These are phyloP conservation scores for Truncatella angustata DNA, from an alignment of 2,329 filamentous ascomycete genomes.

Conservation along the genomic window DNA sequence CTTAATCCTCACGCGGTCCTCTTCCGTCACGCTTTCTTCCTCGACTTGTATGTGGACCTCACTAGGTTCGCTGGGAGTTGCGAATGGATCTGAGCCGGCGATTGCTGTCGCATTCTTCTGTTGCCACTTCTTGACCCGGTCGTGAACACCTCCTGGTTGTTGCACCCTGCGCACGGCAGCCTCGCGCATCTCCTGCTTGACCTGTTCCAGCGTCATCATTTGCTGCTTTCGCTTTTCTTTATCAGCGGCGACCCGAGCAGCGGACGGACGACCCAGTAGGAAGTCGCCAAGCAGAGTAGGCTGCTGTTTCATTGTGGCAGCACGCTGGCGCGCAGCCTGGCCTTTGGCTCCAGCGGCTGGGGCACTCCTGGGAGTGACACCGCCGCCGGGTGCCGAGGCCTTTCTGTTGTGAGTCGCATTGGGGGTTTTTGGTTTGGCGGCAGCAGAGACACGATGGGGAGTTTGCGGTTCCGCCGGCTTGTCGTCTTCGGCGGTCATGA, in stretches of 20 bases:
- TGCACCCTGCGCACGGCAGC: constrained; percentile 57
- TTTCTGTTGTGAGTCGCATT: constrained; percentile 15
- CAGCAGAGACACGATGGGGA: constrained; percentile 13
- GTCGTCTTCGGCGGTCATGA: constrained; percentile 31
- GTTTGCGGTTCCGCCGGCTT: constrained; percentile 24
- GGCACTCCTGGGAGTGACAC: constrained; percentile 20
- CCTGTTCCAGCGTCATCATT: constrained; percentile 57
- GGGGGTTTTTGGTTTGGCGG: constrained; percentile 17
- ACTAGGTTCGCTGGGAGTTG: constrained; percentile 55
- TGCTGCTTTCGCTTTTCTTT: constrained; percentile 38
- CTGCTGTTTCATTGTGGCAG: constrained; percentile 23
- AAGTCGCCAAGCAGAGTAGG: constrained; percentile 30
- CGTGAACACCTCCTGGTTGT: constrained; percentile 67
- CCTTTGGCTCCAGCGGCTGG: constrained; percentile 13
- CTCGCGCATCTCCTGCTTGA: constrained; percentile 60
- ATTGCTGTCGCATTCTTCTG: constrained; percentile 69
- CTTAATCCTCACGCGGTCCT: constrained; percentile 58
- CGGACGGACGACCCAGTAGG: constrained; percentile 34
- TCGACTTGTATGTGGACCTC: constrained; percentile 61
- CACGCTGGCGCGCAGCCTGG: constrained; percentile 20
- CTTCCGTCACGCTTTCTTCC: constrained; percentile 59
- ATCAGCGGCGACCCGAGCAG: constrained; percentile 52
- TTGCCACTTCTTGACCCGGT: constrained; percentile 84
- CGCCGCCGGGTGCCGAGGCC: constrained; percentile 16
- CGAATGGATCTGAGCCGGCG: constrained; percentile 47